phyloP scores from a whole-genome alignment of 2,329 filamentous ascomycete genomes.

The Fusarium tupiense region DNA sequence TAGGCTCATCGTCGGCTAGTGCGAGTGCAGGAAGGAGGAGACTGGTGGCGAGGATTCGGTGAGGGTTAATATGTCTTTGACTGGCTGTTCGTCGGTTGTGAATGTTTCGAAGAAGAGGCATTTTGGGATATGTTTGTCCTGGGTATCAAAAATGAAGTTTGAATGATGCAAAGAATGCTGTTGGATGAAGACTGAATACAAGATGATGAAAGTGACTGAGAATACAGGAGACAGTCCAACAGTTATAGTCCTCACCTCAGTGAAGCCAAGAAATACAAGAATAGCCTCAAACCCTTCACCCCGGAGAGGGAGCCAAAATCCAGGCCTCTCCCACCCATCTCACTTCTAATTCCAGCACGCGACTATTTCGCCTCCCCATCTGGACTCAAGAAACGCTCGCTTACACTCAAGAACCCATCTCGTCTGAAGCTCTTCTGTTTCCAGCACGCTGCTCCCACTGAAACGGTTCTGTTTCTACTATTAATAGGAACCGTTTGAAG shows the following conservation, averaged over 20 bases:
- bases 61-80: conserved; percentile 3
- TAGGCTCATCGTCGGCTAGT: conserved; percentile 1
- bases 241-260: not conserved
- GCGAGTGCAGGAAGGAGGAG: not conserved
- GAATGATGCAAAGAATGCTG: fast-evolving
- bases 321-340: not conserved
- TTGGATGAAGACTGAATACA: not conserved
- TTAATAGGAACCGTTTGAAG: not conserved
- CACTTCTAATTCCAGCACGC: not conserved
- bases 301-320: fast-evolving
- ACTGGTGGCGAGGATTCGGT: not conserved
- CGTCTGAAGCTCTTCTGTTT: not conserved
- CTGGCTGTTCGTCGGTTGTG: not conserved
- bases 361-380: not conserved
- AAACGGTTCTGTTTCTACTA: conserved; percentile 13
- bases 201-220: not conserved
- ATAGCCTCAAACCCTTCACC: not conserved
- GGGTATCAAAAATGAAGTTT: not conserved
- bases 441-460: not conserved
- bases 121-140: not conserved
- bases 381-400: not conserved
- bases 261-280: conserved; percentile 6
- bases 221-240: fast-evolving
- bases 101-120: not conserved
- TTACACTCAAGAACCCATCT: not conserved